Evolutionary conservation across 352 stramenopile genomes (phyloP).

Genomic region (Phytophthora sp.): DNA sequence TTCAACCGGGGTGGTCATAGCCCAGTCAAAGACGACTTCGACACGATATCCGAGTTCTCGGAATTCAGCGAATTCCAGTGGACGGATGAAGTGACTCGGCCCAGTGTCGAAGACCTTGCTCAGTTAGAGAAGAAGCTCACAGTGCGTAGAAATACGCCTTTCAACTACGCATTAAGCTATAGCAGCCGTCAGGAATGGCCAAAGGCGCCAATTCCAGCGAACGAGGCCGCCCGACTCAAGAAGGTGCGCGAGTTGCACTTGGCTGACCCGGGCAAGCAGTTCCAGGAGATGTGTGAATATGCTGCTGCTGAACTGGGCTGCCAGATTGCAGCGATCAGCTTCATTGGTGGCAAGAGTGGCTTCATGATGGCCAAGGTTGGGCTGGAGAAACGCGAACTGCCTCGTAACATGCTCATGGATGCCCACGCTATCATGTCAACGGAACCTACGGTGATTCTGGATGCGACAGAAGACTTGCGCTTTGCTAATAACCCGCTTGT

Average conservation of each 20-base stretch:
- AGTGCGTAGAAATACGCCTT: conserved; percentile 75
- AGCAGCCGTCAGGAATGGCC: conserved; percentile 83
- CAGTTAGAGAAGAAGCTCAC: conserved; percentile 69
- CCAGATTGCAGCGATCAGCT: conserved; percentile 82
- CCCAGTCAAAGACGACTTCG: conserved; percentile 21
- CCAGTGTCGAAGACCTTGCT: conserved; percentile 61
- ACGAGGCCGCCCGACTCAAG: conserved; percentile 66
- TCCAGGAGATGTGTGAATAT: conserved; percentile 90
- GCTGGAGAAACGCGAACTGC: conserved; percentile 77
- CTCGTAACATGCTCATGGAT: conserved; percentile 82
- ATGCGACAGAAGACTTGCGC: conserved; percentile 77
- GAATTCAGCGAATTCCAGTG: conserved; percentile 58
- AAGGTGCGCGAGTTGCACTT: conserved; percentile 81
- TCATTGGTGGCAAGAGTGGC: conserved; percentile 86
- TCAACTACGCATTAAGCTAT: conserved; percentile 85
- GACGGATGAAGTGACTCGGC: conserved; percentile 36
- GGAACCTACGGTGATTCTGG: conserved; percentile 81
- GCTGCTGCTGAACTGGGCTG: conserved; percentile 80
- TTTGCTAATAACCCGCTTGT: conserved; percentile 85
- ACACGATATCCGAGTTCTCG: conserved; percentile 44
- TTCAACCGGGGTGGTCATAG: conserved; percentile 47
- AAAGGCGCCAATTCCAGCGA: conserved; percentile 71
- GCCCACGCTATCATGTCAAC: conserved; percentile 83
- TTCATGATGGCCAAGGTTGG: conserved; percentile 86
- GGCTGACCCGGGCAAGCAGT: conserved; percentile 77